Evolutionary conservation across 2,329 filamentous ascomycete genomes (phyloP), one percentile per base, ranked within the genome.

Genomic region (Colletotrichum godetiae): DNA sequence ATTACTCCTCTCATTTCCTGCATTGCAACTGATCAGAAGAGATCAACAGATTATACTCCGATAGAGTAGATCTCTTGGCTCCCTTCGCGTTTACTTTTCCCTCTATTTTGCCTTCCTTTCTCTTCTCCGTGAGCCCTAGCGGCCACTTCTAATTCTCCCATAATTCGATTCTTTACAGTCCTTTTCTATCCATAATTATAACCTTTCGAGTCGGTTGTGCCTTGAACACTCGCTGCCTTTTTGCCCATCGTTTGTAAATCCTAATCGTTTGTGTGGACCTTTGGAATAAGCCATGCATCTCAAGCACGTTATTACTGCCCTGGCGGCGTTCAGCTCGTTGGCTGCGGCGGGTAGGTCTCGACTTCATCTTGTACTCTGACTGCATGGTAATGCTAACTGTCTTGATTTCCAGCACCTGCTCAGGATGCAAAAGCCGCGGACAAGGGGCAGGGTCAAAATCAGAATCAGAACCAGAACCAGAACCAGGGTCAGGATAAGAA

Each of bases 301-400:
- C 70, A 74, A 67, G 55, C 71, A 74, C 46, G 55, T 78, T n/a
- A 52, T 81, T 22, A 67, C 78, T 67, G 79, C 78, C 75, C 76
- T 82, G 35, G 74, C 74, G 61, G 79, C 78, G 74, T 68, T 81
- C 57, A 68, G 69, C 61, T 80, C 78, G 24, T 55, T 81, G 27
- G 80, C 73, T 31, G 73, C 75, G 64, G 78, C 79, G 64, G 80
- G 79, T 81, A 74, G 57, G 78, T 70, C 19, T 7, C 49, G 13
- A 22, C 4, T n/a, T 29, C 7, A n/a, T 27, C 24, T 19, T 29
- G 27, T n/a, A 8, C 6, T 11, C 19, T 7, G 12, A 11, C 19
- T 13, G 35, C 5, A n/a, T 33, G 15, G 6, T 11, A 10, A 37
- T 13, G 35, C 58, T 72, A 33, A 72, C 49, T 31, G 33, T 24